Base-by-base conservation (phyloP, 352 stramenopile species). In the Globisporangium alternatum region DNA sequence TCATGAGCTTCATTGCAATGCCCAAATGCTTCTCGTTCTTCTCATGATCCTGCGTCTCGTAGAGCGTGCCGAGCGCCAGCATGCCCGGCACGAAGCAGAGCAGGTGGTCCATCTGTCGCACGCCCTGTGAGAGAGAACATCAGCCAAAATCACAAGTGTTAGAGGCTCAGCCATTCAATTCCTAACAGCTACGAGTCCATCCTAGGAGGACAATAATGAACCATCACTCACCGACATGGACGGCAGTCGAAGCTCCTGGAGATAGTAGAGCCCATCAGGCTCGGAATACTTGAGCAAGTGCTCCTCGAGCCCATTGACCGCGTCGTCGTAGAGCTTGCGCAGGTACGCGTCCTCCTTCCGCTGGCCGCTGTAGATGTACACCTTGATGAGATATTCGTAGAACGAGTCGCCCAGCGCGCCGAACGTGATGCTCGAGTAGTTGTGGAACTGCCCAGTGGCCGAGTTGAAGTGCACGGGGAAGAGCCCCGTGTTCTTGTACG, bases 331-430 rank as follows among this genome's bases (percentile, higher is more conserved):
- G 58, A 97, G 82, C 13, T 92, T 68, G n/a, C 88, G 72, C 37
- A 93, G 49, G 44, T 82, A 91, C 22, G 57, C 65, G 55, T 96
- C 89, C 31, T 91, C 62, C 17, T 72, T 25, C 9, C 72, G 71
- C 63, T 89, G 89, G 44, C 94, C 95, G 45, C 92, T 97, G 80
- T 98, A 97, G n/a, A 99, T 71, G 80, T 93, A 99, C 41, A 97
- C 81, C 77, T 99, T 99, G 44, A 99, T 73, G 57, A 99, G 76
- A 74, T 99, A 99, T 77, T 99, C 97, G 72, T 99, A 99, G 69
- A 98, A 97, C 15, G 89, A 98, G 72, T 99, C 98, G 12, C 90
- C 93, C 48, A 97, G 88, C 12, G 96, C 96, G 41, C 97, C 97
- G 68, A 99, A 91, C 12, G 91, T 97, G 59, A 98, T 80, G n/a